Conservation (phyloP, 2,329 filamentous ascomycete genomes). For the Exophiala xenobiotica region DNA sequence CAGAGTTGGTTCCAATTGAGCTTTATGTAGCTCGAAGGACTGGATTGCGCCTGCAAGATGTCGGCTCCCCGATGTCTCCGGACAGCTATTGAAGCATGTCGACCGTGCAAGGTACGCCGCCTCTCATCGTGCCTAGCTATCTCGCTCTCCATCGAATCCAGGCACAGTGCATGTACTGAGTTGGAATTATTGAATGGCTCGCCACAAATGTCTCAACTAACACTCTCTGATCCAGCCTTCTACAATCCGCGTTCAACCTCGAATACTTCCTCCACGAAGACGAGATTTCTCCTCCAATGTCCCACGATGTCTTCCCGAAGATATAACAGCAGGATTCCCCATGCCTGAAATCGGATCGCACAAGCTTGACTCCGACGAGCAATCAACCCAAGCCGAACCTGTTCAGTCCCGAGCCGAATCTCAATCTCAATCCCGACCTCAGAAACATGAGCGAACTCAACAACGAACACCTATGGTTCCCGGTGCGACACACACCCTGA, state of each 20-base stretch:
- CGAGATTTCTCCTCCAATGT: slow-evolving; percentile 13
- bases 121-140: slow-evolving; percentile 1
- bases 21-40: too few species aligned
- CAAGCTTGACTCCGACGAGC: slow-evolving; percentile 11
- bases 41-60: too few species aligned
- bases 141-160: slow-evolving; percentile 2
- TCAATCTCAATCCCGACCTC: too few species aligned
- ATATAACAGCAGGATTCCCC: slow-evolving; percentile 25
- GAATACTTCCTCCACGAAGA: slow-evolving; percentile 3
- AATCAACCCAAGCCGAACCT: not conserved
- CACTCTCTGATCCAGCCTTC: slow-evolving; percentile 2
- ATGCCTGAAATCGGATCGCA: slow-evolving; percentile 19
- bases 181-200: not conserved
- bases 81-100: slow-evolving; percentile 28
- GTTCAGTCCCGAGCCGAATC: not conserved
- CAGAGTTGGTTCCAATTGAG: too few species aligned
- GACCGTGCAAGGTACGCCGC: slow-evolving; percentile 25
- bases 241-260: slow-evolving; percentile 1
- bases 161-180: not conserved
- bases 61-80: slow-evolving; percentile 26
- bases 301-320: slow-evolving; percentile 7
- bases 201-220: not conserved
- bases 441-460: not conserved
- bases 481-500: not conserved
- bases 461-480: not conserved